These are phyloP conservation scores for Penicillium sp. DNA, from an alignment of 2,329 filamentous ascomycete genomes.

Conservation along the genomic window DNA sequence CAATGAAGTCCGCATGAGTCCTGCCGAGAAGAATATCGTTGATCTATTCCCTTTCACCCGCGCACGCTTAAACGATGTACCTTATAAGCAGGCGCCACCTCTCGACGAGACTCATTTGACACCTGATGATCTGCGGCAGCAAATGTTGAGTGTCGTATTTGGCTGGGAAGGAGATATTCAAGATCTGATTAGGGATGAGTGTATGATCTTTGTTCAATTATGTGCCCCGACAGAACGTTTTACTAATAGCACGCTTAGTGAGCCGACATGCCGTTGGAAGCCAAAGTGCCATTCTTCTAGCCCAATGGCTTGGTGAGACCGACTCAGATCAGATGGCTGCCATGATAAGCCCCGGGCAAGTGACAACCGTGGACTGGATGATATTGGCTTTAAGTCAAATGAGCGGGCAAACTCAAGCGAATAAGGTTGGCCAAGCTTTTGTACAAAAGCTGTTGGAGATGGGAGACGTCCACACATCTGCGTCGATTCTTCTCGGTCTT, in stretches of 20 bases:
- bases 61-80: slow-evolving; percentile 75
- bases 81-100: slow-evolving; percentile 68
- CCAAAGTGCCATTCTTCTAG: slow-evolving; percentile 73
- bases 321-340: slow-evolving; percentile 77
- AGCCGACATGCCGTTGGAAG: slow-evolving; percentile 70
- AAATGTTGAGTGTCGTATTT: slow-evolving; percentile 93
- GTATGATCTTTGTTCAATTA: slow-evolving; percentile 37
- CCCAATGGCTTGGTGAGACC: slow-evolving; percentile 89
- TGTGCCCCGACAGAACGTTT: not conserved
- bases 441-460: slow-evolving; percentile 86
- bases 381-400: slow-evolving; percentile 86
- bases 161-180: slow-evolving; percentile 88
- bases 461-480: slow-evolving; percentile 86
- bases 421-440: slow-evolving; percentile 86
- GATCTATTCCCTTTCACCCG: slow-evolving; percentile 87
- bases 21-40: slow-evolving; percentile 67
- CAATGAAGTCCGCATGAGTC: slow-evolving; percentile 76
- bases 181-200: slow-evolving; percentile 78
- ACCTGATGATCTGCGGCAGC: slow-evolving; percentile 73
- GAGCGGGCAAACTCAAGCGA: slow-evolving; percentile 72
- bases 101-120: slow-evolving; percentile 61
- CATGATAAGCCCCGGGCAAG: slow-evolving; percentile 72
- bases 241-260: slow-evolving; percentile 45
- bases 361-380: slow-evolving; percentile 97
- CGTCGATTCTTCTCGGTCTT: slow-evolving; percentile 87